A percentile compares a stretch with the other conserved stretches of the same genome.
Conservation (phyloP, 805 yeast species). For the Barnettozyma siamensis region DNA sequence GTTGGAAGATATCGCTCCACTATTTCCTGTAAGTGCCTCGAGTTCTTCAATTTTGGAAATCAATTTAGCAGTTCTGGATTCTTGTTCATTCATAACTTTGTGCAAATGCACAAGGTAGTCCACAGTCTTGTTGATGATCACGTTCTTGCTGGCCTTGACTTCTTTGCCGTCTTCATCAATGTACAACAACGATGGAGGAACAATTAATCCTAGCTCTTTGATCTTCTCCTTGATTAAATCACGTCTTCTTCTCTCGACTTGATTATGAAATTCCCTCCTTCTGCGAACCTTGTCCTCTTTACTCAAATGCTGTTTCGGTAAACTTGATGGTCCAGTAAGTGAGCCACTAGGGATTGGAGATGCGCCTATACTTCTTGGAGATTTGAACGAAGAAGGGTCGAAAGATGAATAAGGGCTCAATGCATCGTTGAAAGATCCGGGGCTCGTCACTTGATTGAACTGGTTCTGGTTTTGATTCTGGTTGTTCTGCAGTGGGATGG, state of each 20-base stretch:
- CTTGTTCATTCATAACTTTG: constrained; percentile 54
- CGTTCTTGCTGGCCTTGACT: constrained; percentile 76
- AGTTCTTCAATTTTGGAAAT: constrained; percentile 33
- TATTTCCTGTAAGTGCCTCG: constrained; percentile 23
- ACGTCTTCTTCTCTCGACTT: constrained; percentile 87
- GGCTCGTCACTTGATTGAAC: constrained; percentile 4
- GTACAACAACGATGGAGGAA: constrained; percentile 67
- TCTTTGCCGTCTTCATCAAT: constrained; percentile 46
- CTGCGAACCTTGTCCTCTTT: constrained; percentile 71
- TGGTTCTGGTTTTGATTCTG: not conserved
- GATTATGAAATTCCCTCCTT: constrained; percentile 86
- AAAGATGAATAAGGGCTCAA: constrained; percentile 25
- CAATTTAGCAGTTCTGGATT: constrained; percentile 38
- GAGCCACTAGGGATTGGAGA: constrained; percentile 24
- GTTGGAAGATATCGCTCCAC: constrained; percentile 4
- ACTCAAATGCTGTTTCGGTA: constrained; percentile 30
- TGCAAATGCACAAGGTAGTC: constrained; percentile 69
- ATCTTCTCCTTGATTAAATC: constrained; percentile 87
- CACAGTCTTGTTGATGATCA: constrained; percentile 69
- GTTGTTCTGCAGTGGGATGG: constrained; percentile 9
- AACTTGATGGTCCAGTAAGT: constrained; percentile 25
- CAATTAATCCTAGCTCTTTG: constrained; percentile 71
- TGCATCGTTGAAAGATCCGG: constrained; percentile 20
- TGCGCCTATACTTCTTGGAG: constrained; percentile 27
- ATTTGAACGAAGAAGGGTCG: constrained; percentile 23